A percentile compares a stretch with the other conserved stretches of the same genome.
Evolutionary conservation across 352 stramenopile genomes (phyloP).

Genomic region (Phytophthora capsici): DNA sequence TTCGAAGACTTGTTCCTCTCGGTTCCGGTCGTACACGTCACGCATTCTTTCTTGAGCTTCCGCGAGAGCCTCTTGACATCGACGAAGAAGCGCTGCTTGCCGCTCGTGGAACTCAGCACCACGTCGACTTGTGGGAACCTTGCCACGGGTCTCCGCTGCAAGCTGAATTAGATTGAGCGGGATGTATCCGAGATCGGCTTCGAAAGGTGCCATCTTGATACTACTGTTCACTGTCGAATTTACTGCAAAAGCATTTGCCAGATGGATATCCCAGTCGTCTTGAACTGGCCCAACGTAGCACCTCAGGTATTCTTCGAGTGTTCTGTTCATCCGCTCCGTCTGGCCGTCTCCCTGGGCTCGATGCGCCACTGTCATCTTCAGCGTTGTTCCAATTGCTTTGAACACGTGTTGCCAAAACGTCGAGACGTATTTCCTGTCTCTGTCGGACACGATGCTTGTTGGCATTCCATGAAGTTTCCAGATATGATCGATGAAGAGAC

Average conservation of each 20-base stretch:
- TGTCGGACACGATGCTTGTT: background rate
- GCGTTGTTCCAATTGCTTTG: background rate
- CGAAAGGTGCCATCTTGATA: too few species aligned
- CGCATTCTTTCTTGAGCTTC: slow-evolving; percentile 15
- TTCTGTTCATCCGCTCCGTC: too few species aligned
- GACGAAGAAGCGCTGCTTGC: slow-evolving; percentile 10
- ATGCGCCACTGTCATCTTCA: background rate
- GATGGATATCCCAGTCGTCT: too few species aligned
- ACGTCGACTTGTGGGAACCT: background rate
- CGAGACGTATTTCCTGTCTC: background rate
- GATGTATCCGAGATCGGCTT: too few species aligned
- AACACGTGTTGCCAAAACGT: background rate
- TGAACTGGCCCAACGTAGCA: too few species aligned
- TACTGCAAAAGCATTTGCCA: too few species aligned
- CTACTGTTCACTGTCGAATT: too few species aligned
- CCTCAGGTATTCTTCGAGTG: too few species aligned
- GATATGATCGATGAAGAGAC: background rate
- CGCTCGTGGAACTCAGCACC: slow-evolving; percentile 9
- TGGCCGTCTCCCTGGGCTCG: background rate
- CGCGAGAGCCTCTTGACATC: slow-evolving; percentile 9
- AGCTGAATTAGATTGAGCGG: too few species aligned
- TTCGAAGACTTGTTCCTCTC: slow-evolving; percentile 12
- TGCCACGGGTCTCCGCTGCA: too few species aligned
- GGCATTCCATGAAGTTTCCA: slow-evolving; percentile 1
- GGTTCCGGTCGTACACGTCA: slow-evolving; percentile 4